phyloP scores from a whole-genome alignment of 2,329 filamentous ascomycete genomes.

The Madurella mycetomatis region DNA sequence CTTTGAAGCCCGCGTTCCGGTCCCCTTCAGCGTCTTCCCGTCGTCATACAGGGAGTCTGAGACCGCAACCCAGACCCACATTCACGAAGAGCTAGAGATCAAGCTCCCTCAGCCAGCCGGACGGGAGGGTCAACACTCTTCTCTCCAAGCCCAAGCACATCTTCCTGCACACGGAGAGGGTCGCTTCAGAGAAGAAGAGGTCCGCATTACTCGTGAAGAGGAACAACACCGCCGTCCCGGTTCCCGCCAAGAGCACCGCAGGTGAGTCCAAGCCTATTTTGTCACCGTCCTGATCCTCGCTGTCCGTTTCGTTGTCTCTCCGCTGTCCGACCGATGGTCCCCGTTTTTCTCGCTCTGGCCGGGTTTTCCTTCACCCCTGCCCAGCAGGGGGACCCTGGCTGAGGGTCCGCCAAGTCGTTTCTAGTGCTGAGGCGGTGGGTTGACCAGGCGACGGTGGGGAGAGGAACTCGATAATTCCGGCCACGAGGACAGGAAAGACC shows the following conservation, averaged over 20 bases:
- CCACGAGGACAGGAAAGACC: not conserved
- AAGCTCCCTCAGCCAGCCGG: constrained; percentile 78
- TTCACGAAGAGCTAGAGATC: constrained; percentile 87
- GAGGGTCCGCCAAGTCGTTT: constrained; percentile 13
- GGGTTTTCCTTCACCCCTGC: not conserved
- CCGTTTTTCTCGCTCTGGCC: constrained; percentile 11
- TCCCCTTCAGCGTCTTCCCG: constrained; percentile 88
- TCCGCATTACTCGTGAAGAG: constrained; percentile 74
- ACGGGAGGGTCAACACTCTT: constrained; percentile 95
- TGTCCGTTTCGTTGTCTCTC: constrained; percentile 7
- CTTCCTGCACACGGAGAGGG: constrained; percentile 57
- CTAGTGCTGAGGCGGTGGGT: constrained; percentile 18
- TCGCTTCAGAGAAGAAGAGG: constrained; percentile 75
- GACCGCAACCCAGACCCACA: constrained; percentile 48
- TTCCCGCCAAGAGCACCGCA: constrained; percentile 50
- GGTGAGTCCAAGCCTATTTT: constrained; percentile 39
- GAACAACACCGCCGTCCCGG: constrained; percentile 70
- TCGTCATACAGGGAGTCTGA: constrained; percentile 34
- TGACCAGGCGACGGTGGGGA: constrained; percentile 21
- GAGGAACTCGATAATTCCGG: not conserved
- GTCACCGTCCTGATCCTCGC: not conserved
- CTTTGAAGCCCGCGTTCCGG: constrained; percentile 99
- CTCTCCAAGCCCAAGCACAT: constrained; percentile 58
- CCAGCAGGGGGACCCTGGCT: constrained; percentile 3
- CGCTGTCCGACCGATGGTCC: no score